Conservation (phyloP, 2,329 filamentous ascomycete species). For the Dactylellina haptotyla region DNA sequence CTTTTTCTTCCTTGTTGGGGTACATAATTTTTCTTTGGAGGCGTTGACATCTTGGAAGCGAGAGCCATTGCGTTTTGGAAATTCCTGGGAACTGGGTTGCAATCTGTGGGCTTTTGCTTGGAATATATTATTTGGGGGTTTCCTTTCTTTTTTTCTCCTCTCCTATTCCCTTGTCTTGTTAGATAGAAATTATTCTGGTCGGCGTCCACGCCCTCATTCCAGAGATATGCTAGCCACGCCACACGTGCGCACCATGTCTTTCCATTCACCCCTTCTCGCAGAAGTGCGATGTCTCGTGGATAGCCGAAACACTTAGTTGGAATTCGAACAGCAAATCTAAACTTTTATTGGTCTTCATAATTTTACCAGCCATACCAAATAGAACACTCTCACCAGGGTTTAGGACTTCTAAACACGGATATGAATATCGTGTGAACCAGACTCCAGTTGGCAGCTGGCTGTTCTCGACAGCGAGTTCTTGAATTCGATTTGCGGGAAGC, state of each 20-base stretch:
- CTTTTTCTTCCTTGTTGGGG: not conserved
- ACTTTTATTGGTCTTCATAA: not conserved
- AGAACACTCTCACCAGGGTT: too few relatives aligned
- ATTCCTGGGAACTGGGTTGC: not conserved
- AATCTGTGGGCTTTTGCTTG: not conserved
- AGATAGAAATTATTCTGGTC: constrained; percentile 31
- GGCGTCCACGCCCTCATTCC: constrained; percentile 36
- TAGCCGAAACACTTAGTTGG: constrained; percentile 22
- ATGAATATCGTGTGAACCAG: too few relatives aligned
- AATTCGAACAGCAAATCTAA: not conserved
- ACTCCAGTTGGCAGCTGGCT: too few relatives aligned
- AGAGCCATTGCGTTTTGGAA: constrained; percentile 8
- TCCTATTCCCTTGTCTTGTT: constrained; percentile 8
- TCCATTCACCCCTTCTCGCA: constrained; percentile 8
- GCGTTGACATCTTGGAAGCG: constrained; percentile 13
- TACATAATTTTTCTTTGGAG: constrained; percentile 24
- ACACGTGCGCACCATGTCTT: too few relatives aligned
- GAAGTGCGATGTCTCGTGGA: constrained; percentile 14
- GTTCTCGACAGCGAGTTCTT: too few relatives aligned
- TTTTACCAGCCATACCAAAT: too few relatives aligned
- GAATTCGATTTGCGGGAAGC: constrained; percentile 17
- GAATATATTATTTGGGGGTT: constrained; percentile 3
- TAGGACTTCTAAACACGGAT: too few relatives aligned
- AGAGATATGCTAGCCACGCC: constrained; percentile 6
- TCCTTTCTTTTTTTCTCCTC: constrained; percentile 4